Evolutionary conservation across 768 basidiomycete species (phyloP).

Genomic region (Xanthoconium purpureum): DNA sequence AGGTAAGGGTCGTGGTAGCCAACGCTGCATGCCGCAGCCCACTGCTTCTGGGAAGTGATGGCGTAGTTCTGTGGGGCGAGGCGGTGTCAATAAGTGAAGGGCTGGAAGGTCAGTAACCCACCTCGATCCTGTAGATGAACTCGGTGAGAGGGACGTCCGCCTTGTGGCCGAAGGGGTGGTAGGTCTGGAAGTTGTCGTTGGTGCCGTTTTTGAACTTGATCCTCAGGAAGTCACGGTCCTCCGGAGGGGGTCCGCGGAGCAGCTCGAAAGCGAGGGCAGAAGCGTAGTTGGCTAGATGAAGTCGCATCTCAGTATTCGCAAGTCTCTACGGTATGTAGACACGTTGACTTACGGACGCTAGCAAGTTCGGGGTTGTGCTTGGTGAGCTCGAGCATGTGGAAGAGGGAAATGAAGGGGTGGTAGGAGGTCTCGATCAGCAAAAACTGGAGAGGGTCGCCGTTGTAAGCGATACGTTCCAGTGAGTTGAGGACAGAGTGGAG

Average conservation of each 20-base stretch:
- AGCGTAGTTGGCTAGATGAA: conserved; percentile 58
- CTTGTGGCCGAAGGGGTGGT: conserved; percentile 73
- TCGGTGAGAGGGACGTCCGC: conserved; percentile 79
- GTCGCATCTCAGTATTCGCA: conserved; percentile 10
- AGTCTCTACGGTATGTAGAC: neutral
- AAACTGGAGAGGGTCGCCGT: conserved; percentile 76
- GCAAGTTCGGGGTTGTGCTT: conserved; percentile 56
- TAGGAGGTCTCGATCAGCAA: conserved; percentile 78
- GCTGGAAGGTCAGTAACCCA: conserved; percentile 27
- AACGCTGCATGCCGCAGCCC: conserved; percentile 41
- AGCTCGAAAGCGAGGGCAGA: conserved; percentile 78
- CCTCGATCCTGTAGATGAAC: conserved; percentile 82
- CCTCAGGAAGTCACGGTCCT: conserved; percentile 77
- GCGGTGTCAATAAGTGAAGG: conserved; percentile 1
- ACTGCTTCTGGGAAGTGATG: conserved; percentile 43
- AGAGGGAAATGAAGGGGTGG: conserved; percentile 87
- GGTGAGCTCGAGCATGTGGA: conserved; percentile 68
- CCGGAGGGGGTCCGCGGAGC: conserved; percentile 69
- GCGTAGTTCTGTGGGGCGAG: conserved; percentile 38
- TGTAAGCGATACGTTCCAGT: conserved; percentile 75
- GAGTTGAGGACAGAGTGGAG: conserved; percentile 68
- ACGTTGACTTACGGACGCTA: conserved; percentile 56
- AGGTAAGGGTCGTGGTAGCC: conserved; percentile 31
- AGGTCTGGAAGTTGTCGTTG: conserved; percentile 53
- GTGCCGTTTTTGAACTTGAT: conserved; percentile 88